Evolutionary conservation across 352 stramenopile genomes (phyloP).

Genomic region (Aphanomyces astaci): DNA sequence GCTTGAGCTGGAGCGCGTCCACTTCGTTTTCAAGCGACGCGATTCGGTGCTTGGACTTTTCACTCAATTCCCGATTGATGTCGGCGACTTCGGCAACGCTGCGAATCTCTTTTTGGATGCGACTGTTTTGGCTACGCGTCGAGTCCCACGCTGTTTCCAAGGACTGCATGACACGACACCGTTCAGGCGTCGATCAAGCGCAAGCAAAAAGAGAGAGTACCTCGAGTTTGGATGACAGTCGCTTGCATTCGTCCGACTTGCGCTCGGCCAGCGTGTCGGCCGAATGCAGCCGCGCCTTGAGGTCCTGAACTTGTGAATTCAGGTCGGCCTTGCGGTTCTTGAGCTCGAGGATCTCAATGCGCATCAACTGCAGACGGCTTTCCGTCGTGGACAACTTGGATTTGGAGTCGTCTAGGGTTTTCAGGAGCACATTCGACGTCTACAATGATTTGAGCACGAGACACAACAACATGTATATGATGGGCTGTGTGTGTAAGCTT

Average conservation of each 20-base stretch:
- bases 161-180: constrained; percentile 30
- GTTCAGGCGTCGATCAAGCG: no score
- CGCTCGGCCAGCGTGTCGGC: constrained; percentile 28
- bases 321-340: constrained; percentile 30
- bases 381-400: constrained; percentile 15
- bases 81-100: constrained; percentile 20
- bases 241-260: constrained; percentile 66
- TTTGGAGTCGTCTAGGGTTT: constrained; percentile 21
- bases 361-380: constrained; percentile 22
- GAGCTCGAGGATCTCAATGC: constrained; percentile 24
- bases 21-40: constrained; percentile 66
- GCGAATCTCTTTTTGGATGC: constrained; percentile 70
- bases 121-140: constrained; percentile 70
- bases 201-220: constrained; percentile 26
- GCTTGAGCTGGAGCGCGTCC: constrained; percentile 62
- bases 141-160: constrained; percentile 73
- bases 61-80: constrained; percentile 17
- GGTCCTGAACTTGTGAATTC: constrained; percentile 65
- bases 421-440: constrained; percentile 21
- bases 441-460: background rate
- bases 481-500: background rate
- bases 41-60: constrained; percentile 45
- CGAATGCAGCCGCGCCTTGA: constrained; percentile 48
- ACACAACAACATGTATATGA: background rate
- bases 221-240: constrained; percentile 47